Percentiles rank a stretch among this genome's conserved stretches.
Evolutionary conservation across 768 basidiomycete species (phyloP).

Genomic region (Mycena vitilis): DNA sequence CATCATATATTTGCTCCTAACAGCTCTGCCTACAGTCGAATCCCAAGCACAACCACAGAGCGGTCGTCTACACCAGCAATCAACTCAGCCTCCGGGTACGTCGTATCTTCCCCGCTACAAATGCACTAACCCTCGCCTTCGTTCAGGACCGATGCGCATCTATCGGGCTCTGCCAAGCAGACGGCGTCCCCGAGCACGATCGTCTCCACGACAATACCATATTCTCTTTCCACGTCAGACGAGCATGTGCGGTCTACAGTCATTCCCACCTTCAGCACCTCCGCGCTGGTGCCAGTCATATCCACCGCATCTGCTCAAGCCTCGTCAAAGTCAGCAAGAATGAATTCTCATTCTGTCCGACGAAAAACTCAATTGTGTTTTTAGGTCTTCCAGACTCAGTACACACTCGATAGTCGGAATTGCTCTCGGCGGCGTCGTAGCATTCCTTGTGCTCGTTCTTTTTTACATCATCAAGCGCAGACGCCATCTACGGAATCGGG

Average conservation of each 20-base stretch:
- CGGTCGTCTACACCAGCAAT: not conserved
- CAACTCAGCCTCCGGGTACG: slow-evolving; percentile 10
- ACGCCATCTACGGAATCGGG: slow-evolving; percentile 15
- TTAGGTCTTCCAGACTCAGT: slow-evolving; percentile 5
- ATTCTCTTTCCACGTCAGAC: slow-evolving; percentile 15
- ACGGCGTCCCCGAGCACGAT: slow-evolving; percentile 17
- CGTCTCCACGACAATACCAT: slow-evolving; percentile 16
- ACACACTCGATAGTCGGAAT: slow-evolving; percentile 12
- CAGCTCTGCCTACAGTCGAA: not conserved
- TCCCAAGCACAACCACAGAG: not conserved
- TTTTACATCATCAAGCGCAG: slow-evolving; percentile 20
- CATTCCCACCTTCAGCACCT: slow-evolving; percentile 11
- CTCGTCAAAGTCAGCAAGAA: slow-evolving; percentile 4
- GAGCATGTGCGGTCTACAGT: slow-evolving; percentile 2
- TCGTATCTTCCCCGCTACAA: not conserved
- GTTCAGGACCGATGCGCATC: slow-evolving; percentile 9
- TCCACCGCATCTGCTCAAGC: slow-evolving; percentile 2
- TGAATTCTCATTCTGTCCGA: not conserved
- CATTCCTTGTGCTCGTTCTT: slow-evolving; percentile 18
- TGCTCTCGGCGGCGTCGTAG: slow-evolving; percentile 23
- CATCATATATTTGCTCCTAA: not conserved
- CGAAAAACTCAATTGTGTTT: not conserved
- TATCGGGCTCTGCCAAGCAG: not conserved
- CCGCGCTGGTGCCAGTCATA: not conserved
- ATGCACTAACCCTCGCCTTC: not conserved